Conservation (phyloP, 2,329 filamentous ascomycete genomes). For the Arthrobotrys entomopaga region DNA sequence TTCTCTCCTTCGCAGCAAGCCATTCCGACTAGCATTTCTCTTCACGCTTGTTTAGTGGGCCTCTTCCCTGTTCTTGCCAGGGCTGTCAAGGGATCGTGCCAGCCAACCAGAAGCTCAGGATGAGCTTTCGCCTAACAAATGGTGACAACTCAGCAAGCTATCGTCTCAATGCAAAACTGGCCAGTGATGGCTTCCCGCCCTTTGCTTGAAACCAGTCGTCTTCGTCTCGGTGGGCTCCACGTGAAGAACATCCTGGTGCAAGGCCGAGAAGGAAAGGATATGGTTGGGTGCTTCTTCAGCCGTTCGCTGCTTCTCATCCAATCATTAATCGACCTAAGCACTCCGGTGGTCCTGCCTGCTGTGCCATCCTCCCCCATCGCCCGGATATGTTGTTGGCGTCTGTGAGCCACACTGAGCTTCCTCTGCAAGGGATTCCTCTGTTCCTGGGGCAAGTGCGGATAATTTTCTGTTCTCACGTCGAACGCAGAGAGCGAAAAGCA, state of each 20-base stretch:
- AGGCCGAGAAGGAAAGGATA: conserved; percentile 46
- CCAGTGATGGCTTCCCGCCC: conserved; percentile 47
- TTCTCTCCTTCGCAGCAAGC: conserved; percentile 19
- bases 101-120: conserved; percentile 48
- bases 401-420: conserved; percentile 50
- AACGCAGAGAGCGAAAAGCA: neutral
- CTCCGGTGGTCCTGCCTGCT: conserved; percentile 42
- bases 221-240: conserved; percentile 53
- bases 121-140: conserved; percentile 53
- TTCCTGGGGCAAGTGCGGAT: conserved; percentile 35
- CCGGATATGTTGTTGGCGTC: conserved; percentile 45
- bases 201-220: conserved; percentile 52
- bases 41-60: conserved; percentile 14
- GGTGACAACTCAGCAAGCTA: conserved; percentile 56
- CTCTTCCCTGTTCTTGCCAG: conserved; percentile 41
- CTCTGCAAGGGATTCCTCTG: conserved; percentile 38
- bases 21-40: conserved; percentile 38
- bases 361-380: conserved; percentile 29
- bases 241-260: conserved; percentile 50
- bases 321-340: conserved; percentile 50
- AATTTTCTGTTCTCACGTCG: conserved; percentile 40
- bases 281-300: conserved; percentile 49
- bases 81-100: conserved; percentile 48
- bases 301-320: conserved; percentile 47
- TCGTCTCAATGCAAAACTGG: conserved; percentile 55